phyloP scores from a whole-genome alignment of 202 grass and related monocot species.

The Setaria italica region DNA sequence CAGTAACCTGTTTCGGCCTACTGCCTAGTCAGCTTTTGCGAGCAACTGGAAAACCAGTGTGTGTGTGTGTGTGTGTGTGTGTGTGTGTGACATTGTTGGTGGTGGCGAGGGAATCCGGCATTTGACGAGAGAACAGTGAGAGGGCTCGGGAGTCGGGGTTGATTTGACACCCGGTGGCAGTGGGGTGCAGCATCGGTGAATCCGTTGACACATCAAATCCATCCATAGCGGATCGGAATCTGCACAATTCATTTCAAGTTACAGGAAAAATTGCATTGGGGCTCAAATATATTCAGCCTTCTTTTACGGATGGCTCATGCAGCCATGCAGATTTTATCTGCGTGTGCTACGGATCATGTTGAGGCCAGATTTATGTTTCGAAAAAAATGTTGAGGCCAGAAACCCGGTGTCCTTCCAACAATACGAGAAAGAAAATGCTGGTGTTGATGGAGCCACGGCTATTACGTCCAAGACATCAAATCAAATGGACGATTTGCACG shows the following conservation, averaged over 20 bases:
- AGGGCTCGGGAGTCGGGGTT: not conserved
- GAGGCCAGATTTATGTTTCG: too few relatives aligned
- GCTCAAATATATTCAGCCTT: not conserved
- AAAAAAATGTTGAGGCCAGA: not conserved
- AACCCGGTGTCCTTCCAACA: not conserved
- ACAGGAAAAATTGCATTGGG: not conserved
- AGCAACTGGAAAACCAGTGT: slow-evolving; percentile 28
- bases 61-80: slow-evolving; percentile 21
- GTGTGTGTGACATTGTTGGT: slow-evolving; percentile 36
- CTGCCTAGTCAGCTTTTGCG: not conserved
- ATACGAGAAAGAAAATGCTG: not conserved
- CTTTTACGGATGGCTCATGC: too few relatives aligned
- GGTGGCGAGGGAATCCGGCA: slow-evolving; percentile 46
- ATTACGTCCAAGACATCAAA: slow-evolving; percentile 19
- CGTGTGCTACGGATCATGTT: not conserved
- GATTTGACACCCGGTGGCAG: slow-evolving; percentile 40
- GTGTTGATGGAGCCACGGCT: not conserved
- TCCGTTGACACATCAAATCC: slow-evolving; percentile 31
- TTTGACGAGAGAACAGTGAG: slow-evolving; percentile 51
- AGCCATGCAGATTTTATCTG: not conserved
- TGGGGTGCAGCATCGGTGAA: slow-evolving; percentile 39
- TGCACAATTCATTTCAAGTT: slow-evolving; percentile 4
- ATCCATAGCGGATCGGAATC: not conserved
- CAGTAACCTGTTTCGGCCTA: not conserved
- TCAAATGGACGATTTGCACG: not conserved